These are phyloP conservation scores for Parascedosporium putredinis DNA, from an alignment of 2,329 filamentous ascomycete genomes.

Conservation along the genomic window DNA sequence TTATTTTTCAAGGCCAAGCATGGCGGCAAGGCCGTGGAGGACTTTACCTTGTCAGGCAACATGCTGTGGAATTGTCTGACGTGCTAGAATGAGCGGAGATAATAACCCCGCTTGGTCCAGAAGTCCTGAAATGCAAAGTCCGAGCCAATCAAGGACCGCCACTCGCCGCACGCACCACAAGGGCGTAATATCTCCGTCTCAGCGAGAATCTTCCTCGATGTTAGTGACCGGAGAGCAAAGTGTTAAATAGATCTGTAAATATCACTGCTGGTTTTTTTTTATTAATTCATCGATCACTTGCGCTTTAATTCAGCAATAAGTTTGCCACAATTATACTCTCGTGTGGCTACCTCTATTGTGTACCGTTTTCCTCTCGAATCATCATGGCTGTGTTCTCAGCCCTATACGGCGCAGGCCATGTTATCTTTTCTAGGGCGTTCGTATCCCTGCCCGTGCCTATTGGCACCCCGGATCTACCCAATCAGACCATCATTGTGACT, in stretches of 20 bases:
- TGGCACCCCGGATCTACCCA: neutral
- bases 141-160: neutral
- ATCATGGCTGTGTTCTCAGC: neutral
- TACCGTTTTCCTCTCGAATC: too few relatives aligned
- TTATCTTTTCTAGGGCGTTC: neutral
- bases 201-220: too few relatives aligned
- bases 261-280: too few relatives aligned
- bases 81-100: neutral
- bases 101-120: neutral
- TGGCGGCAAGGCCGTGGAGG: neutral
- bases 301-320: too few relatives aligned
- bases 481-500: conserved; percentile 38
- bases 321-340: too few relatives aligned
- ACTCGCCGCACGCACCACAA: too few relatives aligned
- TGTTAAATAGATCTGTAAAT: too few relatives aligned
- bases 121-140: neutral
- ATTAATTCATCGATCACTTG: too few relatives aligned
- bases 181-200: too few relatives aligned
- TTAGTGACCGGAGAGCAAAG: too few relatives aligned
- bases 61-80: neutral
- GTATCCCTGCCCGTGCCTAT: neutral
- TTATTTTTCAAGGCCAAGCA: too few relatives aligned
- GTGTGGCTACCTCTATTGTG: too few relatives aligned
- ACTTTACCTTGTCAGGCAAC: neutral
- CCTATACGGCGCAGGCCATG: neutral